Percentiles rank a stretch among this genome's conserved stretches.
phyloP scores from a whole-genome alignment of 202 grass and related monocot species.

The Zizania palustris region DNA sequence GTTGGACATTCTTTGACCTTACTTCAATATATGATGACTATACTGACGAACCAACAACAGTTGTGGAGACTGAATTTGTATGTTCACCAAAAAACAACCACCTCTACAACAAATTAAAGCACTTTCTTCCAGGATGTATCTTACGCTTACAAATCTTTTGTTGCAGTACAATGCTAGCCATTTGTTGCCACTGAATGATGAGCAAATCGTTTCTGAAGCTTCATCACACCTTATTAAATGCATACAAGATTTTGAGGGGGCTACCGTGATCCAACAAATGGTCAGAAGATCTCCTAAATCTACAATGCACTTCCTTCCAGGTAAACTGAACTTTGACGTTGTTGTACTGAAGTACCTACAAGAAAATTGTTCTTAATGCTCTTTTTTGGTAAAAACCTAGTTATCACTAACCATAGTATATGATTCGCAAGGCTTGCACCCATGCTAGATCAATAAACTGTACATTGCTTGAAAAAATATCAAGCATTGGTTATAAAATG shows the following conservation, averaged over 20 bases:
- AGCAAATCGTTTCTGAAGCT: slow-evolving; percentile 62
- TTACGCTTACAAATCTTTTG: slow-evolving; percentile 35
- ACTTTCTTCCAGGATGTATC: slow-evolving; percentile 26
- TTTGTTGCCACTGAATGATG: slow-evolving; percentile 61
- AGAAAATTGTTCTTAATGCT: not conserved
- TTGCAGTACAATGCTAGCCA: slow-evolving; percentile 67
- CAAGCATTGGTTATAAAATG: not conserved
- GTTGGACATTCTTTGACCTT: slow-evolving; percentile 82
- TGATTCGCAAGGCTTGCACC: not conserved
- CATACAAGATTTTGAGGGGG: slow-evolving; percentile 69
- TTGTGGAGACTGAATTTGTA: slow-evolving; percentile 87
- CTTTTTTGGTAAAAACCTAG: not conserved
- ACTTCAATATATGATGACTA: slow-evolving; percentile 81
- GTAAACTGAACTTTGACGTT: slow-evolving; percentile 45
- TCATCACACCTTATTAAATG: slow-evolving; percentile 63
- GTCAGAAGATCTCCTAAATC: slow-evolving; percentile 64
- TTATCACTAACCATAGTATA: not conserved
- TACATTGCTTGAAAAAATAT: slow-evolving; percentile 16
- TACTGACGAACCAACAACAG: slow-evolving; percentile 56
- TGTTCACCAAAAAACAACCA: slow-evolving; percentile 39
- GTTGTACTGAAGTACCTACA: slow-evolving; percentile 20
- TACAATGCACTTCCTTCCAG: slow-evolving; percentile 72
- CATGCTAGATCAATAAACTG: not conserved
- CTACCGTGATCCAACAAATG: slow-evolving; percentile 53
- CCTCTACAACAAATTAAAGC: slow-evolving; percentile 7